Base-by-base conservation (phyloP, 2,329 filamentous ascomycete genomes). In the Fusarium sp. region DNA sequence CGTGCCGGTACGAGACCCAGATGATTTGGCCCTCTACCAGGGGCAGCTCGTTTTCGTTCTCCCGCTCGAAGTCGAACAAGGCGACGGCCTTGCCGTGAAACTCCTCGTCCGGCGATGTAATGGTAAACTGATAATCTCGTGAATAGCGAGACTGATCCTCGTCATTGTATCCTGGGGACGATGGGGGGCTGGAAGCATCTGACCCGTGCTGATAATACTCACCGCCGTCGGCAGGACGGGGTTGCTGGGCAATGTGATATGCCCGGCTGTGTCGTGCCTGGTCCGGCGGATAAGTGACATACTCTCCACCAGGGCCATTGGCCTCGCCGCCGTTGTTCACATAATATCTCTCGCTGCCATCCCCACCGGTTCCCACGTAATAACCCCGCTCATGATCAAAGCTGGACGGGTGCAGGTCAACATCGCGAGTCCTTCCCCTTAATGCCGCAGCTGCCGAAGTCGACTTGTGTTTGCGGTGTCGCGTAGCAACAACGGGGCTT, bases 71-170 rank as follows among this genome's bases (percentile, higher is more conserved):
- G 80, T 98, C 95, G 80, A 98, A 99, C 24, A 99, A 87, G 8
- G 96, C 96, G 31, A 99, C 94, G 12, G 95, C 95, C 81, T 97
- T 98, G 57, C 96, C 96, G 79, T 98, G 95, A 90, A 98, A 98
- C 82, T 98, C 95, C 83, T 98, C 96, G 81, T 98, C 96, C 6
- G 95, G 95, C 16, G 94, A 97, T 17, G 94, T 96, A 76, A 98
- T 97, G 20, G 94, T 97, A 81, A 98, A 98, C 77, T 97, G 94
- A 81, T 97, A 98, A 82, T 98, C 94, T 74, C 93, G 91, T 53
- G 94, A 97, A 82, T 95, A 97, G 77, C 95, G 90, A 64, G 92
- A 94, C 80, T 94, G 89, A 79, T 95, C 92, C 75, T 90, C 89
- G 67, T 88, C 85, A 65, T 84, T 86, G 70, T 85, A 87, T 33